Evolutionary conservation across 192 early-diverging fungal species (phyloP), one percentile per base, ranked within the genome.

Genomic region (Physocladia obscura): DNA sequence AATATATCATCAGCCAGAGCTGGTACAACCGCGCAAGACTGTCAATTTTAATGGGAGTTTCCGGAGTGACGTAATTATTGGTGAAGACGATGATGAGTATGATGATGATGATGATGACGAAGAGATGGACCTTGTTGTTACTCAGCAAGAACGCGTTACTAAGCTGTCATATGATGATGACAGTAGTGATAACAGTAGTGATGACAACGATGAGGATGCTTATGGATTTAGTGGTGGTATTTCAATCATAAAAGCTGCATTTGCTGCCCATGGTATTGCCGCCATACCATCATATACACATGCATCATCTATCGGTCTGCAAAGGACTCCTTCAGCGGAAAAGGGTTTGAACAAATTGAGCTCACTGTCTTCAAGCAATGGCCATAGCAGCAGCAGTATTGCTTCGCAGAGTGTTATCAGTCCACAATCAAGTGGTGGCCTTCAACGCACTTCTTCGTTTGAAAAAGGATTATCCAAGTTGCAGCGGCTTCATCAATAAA

Each of bases 401-500:
- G 61, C 44, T 39, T 48, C n/a, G 27, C 54, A n/a, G 21, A n/a
- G n/a, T n/a, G n/a, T n/a, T n/a, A 24, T 29, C 36, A 19, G 24
- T n/a, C 13, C 31, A 30, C 35, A 22, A 22, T 30, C 31, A 36
- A 2, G 24, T 35, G 47, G 49, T 13, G 34, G 34, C 22, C 24
- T 65, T 22, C 26, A 49, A 29, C 63, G 63, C 34, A 51, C 63
- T 8, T 31, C 63, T 30, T 65, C 63, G 1, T 50, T 65, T 50
- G 63, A 65, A 36, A 65, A 65, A 49, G 63, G 63, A 5, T 52
- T 65, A 32, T 48, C 39, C 63, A 51, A 51, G 21, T 52, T 65
- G 37, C 27, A 15, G 48, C n/a, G 8, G 6, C 8, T 54, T 54
- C 52, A 54, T 54, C 52, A 54, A 8, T 22, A 8, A 54, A 22